phyloP scores from a whole-genome alignment of 352 stramenopile species.

The Plasmopara muralis region DNA sequence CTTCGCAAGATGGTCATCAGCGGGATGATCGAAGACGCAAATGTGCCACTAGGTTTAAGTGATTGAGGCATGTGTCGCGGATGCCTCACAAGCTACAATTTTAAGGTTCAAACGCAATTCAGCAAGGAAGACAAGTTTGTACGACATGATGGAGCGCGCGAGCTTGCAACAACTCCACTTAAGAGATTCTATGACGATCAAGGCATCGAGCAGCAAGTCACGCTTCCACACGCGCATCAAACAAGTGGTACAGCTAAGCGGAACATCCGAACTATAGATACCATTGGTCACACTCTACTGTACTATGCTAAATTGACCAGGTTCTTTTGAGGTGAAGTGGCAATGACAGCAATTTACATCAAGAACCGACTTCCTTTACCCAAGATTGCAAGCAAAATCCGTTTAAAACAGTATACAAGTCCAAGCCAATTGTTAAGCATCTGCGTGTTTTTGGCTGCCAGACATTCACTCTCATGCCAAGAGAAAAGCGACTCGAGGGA shows the following conservation, averaged over 20 bases:
- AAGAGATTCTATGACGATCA: not conserved
- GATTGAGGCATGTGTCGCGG: not conserved
- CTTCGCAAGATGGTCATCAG: not conserved
- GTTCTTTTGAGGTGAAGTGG: constrained; percentile 4
- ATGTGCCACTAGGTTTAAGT: not conserved
- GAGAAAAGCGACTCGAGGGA: no score
- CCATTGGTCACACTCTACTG: not conserved
- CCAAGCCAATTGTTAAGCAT: constrained; percentile 3
- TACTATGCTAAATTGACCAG: not conserved
- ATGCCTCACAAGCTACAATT: not conserved
- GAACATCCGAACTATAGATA: not conserved
- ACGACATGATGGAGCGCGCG: not conserved
- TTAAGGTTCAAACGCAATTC: not conserved
- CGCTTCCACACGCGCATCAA: not conserved
- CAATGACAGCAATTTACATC: constrained; percentile 6
- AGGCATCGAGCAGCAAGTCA: not conserved
- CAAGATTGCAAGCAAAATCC: not conserved
- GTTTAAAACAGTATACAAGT: constrained; percentile 4
- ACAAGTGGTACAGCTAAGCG: not conserved
- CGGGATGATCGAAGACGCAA: not conserved
- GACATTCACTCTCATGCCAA: no score
- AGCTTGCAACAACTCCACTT: not conserved
- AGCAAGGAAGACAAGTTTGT: not conserved
- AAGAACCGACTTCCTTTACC: not conserved
- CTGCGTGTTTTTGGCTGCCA: no score